These are phyloP conservation scores for Epichloe bromicola DNA, from an alignment of 2,329 filamentous ascomycete species.

Conservation along the genomic window DNA sequence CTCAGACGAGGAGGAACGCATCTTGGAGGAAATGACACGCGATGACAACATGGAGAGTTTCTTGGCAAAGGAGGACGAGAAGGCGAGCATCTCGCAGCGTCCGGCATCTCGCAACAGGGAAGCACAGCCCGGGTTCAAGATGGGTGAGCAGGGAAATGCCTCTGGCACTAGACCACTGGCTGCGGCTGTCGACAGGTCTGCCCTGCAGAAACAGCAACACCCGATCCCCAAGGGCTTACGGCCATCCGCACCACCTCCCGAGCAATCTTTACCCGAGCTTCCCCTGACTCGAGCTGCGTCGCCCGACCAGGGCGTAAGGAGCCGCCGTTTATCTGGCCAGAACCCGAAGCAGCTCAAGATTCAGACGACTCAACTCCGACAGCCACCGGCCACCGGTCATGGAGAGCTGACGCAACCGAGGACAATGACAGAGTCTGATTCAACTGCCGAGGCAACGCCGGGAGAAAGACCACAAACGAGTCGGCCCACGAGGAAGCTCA, in stretches of 20 bases:
- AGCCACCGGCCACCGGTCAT: constrained; percentile 9
- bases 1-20: constrained; percentile 59
- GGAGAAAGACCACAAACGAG: constrained; percentile 5
- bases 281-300: constrained; percentile 21
- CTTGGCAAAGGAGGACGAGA: constrained; percentile 41
- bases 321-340: constrained; percentile 66
- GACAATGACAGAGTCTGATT: constrained; percentile 5
- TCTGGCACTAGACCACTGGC: constrained; percentile 44
- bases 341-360: constrained; percentile 79
- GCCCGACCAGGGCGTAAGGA: constrained; percentile 47
- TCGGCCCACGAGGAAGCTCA: background rate
- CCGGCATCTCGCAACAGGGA: constrained; percentile 60
- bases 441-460: constrained; percentile 4
- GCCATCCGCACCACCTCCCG: constrained; percentile 34
- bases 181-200: constrained; percentile 52
- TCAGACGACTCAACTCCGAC: constrained; percentile 45
- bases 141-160: constrained; percentile 30
- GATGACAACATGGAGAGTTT: constrained; percentile 77
- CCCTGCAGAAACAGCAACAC: constrained; percentile 7
- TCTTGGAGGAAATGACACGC: constrained; percentile 78
- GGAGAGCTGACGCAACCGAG: constrained; percentile 1
- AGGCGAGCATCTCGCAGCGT: constrained; percentile 35
- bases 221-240: constrained; percentile 9
- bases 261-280: constrained; percentile 31
- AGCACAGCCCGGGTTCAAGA: constrained; percentile 70